Evolutionary conservation across 1,139 yeast genomes (phyloP).

Genomic region (Hansenula sp.): DNA sequence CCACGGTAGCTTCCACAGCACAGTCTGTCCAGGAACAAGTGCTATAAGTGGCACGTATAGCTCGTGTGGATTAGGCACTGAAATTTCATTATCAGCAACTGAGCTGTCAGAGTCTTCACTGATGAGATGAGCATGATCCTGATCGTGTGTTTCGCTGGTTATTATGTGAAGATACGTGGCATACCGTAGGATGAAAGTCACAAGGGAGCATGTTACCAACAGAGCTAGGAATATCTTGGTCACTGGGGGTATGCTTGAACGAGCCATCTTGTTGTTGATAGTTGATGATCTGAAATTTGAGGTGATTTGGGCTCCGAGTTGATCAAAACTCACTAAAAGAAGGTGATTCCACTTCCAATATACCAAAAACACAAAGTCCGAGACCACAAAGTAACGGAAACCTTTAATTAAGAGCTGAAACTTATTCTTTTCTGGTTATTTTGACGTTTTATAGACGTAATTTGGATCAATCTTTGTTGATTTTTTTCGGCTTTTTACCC

Average conservation of each 20-base stretch:
- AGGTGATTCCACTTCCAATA: too few relatives aligned
- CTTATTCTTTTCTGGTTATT: too few relatives aligned
- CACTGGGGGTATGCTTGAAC: constrained; percentile 16
- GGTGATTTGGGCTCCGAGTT: not conserved
- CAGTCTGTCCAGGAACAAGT: constrained; percentile 11
- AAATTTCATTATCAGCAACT: not conserved
- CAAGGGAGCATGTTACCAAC: constrained; percentile 10
- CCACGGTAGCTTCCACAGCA: constrained; percentile 16
- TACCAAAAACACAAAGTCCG: too few relatives aligned
- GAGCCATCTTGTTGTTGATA: constrained; percentile 8
- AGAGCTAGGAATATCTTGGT: constrained; percentile 13
- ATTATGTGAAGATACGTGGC: constrained; percentile 19
- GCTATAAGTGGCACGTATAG: constrained; percentile 19
- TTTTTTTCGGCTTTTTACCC: too few relatives aligned
- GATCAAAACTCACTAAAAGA: too few relatives aligned
- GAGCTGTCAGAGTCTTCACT: not conserved
- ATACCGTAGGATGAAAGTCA: constrained; percentile 18
- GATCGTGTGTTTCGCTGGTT: constrained; percentile 15
- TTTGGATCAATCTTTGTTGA: too few relatives aligned
- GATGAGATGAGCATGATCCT: constrained; percentile 19
- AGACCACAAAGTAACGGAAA: too few relatives aligned
- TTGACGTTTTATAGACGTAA: too few relatives aligned
- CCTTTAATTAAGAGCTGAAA: too few relatives aligned
- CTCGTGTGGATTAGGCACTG: constrained; percentile 15
- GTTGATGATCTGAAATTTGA: not conserved